Evolutionary conservation across 2,329 filamentous ascomycete species (phyloP), one percentile per base, ranked within the genome.

Genomic region (Penicillium sp.): DNA sequence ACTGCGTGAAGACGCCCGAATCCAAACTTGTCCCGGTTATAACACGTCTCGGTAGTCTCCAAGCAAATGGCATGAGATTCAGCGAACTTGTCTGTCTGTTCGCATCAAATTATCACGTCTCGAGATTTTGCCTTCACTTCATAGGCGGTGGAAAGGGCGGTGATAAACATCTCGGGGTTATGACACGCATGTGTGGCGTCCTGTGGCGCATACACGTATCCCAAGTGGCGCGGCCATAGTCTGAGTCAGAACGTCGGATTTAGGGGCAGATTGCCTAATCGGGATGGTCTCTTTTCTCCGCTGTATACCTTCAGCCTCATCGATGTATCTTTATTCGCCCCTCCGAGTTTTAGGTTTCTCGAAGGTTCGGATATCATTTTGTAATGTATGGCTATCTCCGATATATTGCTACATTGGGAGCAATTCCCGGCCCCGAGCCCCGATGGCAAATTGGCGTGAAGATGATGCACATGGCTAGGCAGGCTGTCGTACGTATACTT

Each of bases 401-500:
- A 29, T 38, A 42, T 51, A 41, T 54, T 39, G 41, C 52, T 27
- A 25, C 33, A 35, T 45, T 12, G 35, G 53, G 35, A 44, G 47
- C 12, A 39, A 47, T n/a, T 31, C 42, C 48, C 31, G 36, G 47
- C 27, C 29, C 45, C 51, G 58, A 53, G 51, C 35, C 29, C 42
- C 10, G 56, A 49, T 43, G 50, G 29, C 39, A 55, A 58, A 56
- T 59, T 31, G 29, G 36, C 27, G 15, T 27, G 15, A 25, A 39
- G 33, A 41, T n/a, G 29, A 48, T 52, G 39, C 38, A 29, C 8
- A 29, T 17, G 25, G 15, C 52, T 58, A 65, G 62, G 64, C 62
- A 65, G 53, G 36, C 49, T 44, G 39, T 61, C 31, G 43, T 63
- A 64, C 57, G 56, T 61, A 60, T 48, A 51, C 59, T 52, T 41